A percentile compares a stretch with the other conserved stretches of the same genome.
These are phyloP conservation scores for Boletus fagicola DNA, from an alignment of 768 basidiomycete species.

Conservation along the genomic window DNA sequence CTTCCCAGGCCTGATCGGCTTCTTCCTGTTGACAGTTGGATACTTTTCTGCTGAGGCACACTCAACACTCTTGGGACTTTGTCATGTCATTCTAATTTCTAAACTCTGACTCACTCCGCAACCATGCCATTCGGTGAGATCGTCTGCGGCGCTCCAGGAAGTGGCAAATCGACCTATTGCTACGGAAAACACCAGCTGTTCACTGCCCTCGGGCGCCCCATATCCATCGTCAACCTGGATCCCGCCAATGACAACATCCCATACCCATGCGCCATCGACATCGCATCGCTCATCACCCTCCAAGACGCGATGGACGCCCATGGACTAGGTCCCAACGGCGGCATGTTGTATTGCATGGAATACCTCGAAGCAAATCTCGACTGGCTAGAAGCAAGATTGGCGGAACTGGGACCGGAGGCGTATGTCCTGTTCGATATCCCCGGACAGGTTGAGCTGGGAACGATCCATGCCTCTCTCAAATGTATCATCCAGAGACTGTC, in stretches of 20 bases:
- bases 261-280: conserved; percentile 88
- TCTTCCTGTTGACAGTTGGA: no score
- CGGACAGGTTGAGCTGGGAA: conserved; percentile 96
- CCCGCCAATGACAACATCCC: conserved; percentile 89
- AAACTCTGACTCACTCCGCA: conserved; percentile 18
- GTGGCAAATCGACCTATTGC: conserved; percentile 87
- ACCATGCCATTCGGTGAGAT: conserved; percentile 85
- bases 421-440: conserved; percentile 96
- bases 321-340: conserved; percentile 92
- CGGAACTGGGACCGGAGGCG: conserved; percentile 64
- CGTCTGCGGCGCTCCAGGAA: conserved; percentile 83
- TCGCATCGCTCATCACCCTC: conserved; percentile 82
- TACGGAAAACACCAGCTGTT: conserved; percentile 88
- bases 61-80: background rate
- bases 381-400: conserved; percentile 71
- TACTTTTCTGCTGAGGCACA: background rate
- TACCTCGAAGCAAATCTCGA: conserved; percentile 95
- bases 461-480: conserved; percentile 90
- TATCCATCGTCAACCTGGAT: conserved; percentile 92
- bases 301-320: conserved; percentile 82
- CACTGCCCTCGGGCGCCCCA: conserved; percentile 79
- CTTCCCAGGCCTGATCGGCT: no score
- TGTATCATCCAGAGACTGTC: conserved; percentile 66
- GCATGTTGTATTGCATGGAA: conserved; percentile 94
- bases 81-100: background rate